Conservation (phyloP, 2,329 filamentous ascomycete species). For the Aspergillus sp. region DNA sequence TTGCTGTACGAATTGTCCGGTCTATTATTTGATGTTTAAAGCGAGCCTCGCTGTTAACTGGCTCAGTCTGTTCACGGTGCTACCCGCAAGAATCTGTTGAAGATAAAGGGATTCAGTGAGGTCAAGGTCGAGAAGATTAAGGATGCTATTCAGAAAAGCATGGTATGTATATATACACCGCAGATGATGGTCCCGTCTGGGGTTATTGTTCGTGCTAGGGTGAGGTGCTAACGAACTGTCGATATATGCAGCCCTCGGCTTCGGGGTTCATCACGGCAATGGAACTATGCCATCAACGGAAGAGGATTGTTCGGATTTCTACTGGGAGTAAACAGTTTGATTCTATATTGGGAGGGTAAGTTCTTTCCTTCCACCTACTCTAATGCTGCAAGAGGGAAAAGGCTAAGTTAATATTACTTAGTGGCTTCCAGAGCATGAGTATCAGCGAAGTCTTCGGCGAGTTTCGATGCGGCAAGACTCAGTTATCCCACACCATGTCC, state of each 20-base stretch:
- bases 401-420: conserved; percentile 28
- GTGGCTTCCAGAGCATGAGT: conserved; percentile 70
- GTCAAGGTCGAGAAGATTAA: conserved; percentile 72
- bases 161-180: conserved; percentile 41
- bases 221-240: neutral
- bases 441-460: conserved; percentile 58
- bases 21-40: conserved; percentile 15
- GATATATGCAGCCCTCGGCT: conserved; percentile 51
- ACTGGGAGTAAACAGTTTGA: conserved; percentile 72
- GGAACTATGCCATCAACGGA: conserved; percentile 64
- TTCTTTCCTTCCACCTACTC: neutral
- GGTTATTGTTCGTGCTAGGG: neutral
- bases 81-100: conserved; percentile 61
- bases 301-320: conserved; percentile 64
- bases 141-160: conserved; percentile 64
- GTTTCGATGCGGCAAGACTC: conserved; percentile 65
- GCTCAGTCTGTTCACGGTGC: conserved; percentile 60
- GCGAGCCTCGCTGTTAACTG: conserved; percentile 1
- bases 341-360: conserved; percentile 62
- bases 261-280: conserved; percentile 66
- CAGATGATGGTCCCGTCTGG: neutral
- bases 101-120: conserved; percentile 71
- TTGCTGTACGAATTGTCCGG: conserved; percentile 52
- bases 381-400: neutral
- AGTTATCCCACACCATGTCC: conserved; percentile 68